Percentiles rank a stretch among this genome's conserved stretches.
Conservation (phyloP, 495 filamentous ascomycete genomes). For the Parmelia sp. region DNA sequence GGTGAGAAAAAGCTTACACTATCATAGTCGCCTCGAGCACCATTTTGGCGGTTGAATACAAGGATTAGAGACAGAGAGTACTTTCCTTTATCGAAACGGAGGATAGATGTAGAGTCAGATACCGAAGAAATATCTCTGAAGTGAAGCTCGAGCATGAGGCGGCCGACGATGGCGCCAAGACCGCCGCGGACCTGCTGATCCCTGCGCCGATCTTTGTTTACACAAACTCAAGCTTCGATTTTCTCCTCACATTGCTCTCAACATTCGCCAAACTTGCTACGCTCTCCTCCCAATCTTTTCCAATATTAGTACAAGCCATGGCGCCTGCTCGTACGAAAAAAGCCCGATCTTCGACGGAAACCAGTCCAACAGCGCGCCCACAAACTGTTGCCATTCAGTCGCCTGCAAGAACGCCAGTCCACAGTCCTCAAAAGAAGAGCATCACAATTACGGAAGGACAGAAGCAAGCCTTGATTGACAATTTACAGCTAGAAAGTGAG, state of each 20-base stretch:
- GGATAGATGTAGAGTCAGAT: background rate
- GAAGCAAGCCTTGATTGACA: conserved; percentile 86
- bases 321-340: conserved; percentile 48
- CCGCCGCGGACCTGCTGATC: conserved; percentile 4
- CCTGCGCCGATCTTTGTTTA: conserved; percentile 20
- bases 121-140: background rate
- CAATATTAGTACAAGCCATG: conserved; percentile 30
- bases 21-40: conserved; percentile 70
- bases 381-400: conserved; percentile 39
- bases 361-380: conserved; percentile 30
- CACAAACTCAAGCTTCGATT: background rate
- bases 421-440: conserved; percentile 56
- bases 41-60: conserved; percentile 45
- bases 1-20: conserved; percentile 43
- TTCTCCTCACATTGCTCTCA: background rate
- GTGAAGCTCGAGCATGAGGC: background rate
- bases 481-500: conserved; percentile 87
- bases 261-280: background rate
- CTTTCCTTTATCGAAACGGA: background rate
- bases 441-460: conserved; percentile 65
- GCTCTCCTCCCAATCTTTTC: background rate
- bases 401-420: conserved; percentile 40
- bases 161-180: conserved; percentile 13
- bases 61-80: background rate
- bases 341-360: conserved; percentile 50